Evolutionary conservation across 1,284 basidiomycete species (phyloP), one percentile per base, ranked within the genome.

Genomic region (Marasmius fiardii): DNA sequence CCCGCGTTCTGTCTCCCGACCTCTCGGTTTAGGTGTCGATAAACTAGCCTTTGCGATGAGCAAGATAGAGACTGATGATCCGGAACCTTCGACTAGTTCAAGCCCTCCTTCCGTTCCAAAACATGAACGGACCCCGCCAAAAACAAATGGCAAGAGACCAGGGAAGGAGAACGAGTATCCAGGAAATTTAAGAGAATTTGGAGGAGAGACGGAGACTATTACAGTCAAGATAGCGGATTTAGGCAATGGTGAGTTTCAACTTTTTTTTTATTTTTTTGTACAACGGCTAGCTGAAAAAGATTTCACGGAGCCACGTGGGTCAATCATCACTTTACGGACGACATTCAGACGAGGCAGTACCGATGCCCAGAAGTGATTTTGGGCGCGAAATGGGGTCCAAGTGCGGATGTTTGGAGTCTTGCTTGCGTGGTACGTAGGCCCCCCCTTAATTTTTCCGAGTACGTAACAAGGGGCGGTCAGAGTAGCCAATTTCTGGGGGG

Each of bases 171-270:
- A 34, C 47, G 20, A 45, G 26, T 18, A 31, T 14, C 24, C 24
- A 44, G 48, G 33, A 44, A 18, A 54, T 31, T 65, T 33, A 12
- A 11, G 10, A 20, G 26, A 28, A 10, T 14, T 18, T 33, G 11
- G n/a, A 47, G 44, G 41, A 4, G 95, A 98, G 28, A 12, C 10
- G n/a, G n/a, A 31, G 26, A 18, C 26, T 67, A 97, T 99, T 62
- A 98, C 95, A 2, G 96, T 99, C 61, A 98, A 99, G 80, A 98
- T 99, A 69, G 96, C 96, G 31, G 96, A 99, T 78, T 74, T 99
- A 54, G 96, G 95, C 20, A 97, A 98, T 70, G 92, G 88, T 88
- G 59, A 41, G 82, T 68, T 41, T 50, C 48, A 56, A n/a, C n/a
- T n/a, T n/a, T 24, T 44, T 51, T 31, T 31, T 58, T 61, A 43